phyloP scores from a whole-genome alignment of 306 rosid species.

The Vigna angularis region DNA sequence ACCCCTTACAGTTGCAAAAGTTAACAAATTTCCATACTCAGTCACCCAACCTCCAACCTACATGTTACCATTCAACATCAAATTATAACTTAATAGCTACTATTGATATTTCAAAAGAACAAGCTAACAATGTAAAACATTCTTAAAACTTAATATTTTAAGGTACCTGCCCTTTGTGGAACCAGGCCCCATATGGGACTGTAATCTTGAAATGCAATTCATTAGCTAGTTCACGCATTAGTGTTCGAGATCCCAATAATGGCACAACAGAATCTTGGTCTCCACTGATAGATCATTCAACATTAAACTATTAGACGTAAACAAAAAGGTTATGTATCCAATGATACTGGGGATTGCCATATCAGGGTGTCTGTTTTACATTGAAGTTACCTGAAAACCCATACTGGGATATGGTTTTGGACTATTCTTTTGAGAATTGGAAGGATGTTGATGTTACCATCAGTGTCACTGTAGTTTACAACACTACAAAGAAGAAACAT shows the following conservation, averaged over 20 bases:
- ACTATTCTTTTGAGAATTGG: slow-evolving; percentile 78
- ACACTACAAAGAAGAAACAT: slow-evolving; percentile 46
- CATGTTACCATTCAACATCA: not conserved
- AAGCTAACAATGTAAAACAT: not conserved
- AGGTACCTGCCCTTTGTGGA: slow-evolving; percentile 82
- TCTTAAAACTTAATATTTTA: not conserved
- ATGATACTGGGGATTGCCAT: not conserved
- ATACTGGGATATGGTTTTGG: slow-evolving; percentile 69
- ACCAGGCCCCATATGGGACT: slow-evolving; percentile 84
- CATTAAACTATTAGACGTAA: not conserved
- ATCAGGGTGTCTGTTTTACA: not conserved
- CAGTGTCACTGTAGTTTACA: slow-evolving; percentile 65
- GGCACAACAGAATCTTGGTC: slow-evolving; percentile 90
- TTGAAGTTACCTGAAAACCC: slow-evolving; percentile 78
- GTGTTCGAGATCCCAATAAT: slow-evolving; percentile 77
- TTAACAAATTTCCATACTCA: slow-evolving; percentile 74
- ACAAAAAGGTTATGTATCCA: not conserved
- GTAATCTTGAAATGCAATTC: slow-evolving; percentile 63
- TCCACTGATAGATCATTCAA: slow-evolving; percentile 59
- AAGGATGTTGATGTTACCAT: slow-evolving; percentile 72
- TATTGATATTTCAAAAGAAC: not conserved
- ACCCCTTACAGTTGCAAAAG: slow-evolving; percentile 81
- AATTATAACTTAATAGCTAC: not conserved
- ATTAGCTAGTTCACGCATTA: slow-evolving; percentile 75
- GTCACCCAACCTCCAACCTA: slow-evolving; percentile 85